These are phyloP conservation scores for Stephanodiscus minutulus DNA, from an alignment of 108 stramenopile genomes.

Conservation along the genomic window DNA sequence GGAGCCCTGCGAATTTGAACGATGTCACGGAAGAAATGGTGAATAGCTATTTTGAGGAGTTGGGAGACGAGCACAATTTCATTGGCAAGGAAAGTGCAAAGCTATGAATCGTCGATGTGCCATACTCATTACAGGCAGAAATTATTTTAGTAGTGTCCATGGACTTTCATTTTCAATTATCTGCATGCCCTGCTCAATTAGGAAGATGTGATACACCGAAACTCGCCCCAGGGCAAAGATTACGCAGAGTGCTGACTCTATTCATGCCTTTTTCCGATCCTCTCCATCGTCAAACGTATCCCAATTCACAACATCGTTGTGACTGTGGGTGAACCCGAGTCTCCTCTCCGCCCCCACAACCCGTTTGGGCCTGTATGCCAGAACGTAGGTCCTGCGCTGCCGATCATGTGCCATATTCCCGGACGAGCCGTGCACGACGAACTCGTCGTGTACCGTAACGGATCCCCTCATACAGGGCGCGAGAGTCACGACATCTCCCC, in stretches of 20 bases:
- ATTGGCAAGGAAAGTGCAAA: conserved; percentile 19
- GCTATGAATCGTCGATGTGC: conserved; percentile 7
- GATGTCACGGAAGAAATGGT: conserved; percentile 66
- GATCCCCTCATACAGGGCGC: conserved; percentile 52
- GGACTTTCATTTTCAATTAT: background rate
- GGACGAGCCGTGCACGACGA: conserved; percentile 61
- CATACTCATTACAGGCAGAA: background rate
- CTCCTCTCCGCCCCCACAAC: conserved; percentile 60
- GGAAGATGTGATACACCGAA: background rate
- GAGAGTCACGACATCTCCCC: conserved; percentile 35
- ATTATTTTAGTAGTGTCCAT: background rate
- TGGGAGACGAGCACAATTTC: conserved; percentile 51
- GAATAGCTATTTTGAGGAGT: conserved; percentile 61
- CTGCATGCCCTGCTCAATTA: background rate
- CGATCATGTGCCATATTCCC: conserved; percentile 52
- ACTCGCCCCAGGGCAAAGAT: too few species aligned
- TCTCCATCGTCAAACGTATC: conserved; percentile 60
- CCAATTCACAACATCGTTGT: conserved; percentile 73
- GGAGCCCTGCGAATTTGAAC: conserved; percentile 65
- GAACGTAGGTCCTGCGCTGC: conserved; percentile 62
- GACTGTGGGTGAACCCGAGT: conserved; percentile 68
- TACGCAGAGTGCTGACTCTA: background rate
- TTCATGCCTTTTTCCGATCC: conserved; percentile 22
- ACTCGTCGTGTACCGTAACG: conserved; percentile 70
- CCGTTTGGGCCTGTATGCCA: conserved; percentile 57